Percentiles rank a stretch among this genome's conserved stretches.
These are phyloP conservation scores for Rhizoclosmatium globosum DNA, from an alignment of 192 early-diverging fungal species.

Conservation along the genomic window DNA sequence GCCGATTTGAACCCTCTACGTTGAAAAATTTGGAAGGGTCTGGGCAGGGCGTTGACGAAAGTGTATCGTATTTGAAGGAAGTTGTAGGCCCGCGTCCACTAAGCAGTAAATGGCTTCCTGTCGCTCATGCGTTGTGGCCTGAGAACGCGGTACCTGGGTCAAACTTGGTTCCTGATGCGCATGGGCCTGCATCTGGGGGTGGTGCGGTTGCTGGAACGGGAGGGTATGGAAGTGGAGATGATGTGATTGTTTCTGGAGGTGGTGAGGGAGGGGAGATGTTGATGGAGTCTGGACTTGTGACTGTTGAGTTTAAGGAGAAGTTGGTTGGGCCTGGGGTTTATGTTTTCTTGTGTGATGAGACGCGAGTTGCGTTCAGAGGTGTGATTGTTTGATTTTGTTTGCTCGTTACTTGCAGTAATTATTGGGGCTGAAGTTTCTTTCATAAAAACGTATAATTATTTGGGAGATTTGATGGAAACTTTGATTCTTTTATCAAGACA, in stretches of 20 bases:
- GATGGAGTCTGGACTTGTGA: constrained; percentile 31
- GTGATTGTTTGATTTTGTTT: constrained; percentile 21
- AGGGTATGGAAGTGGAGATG: constrained; percentile 25
- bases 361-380: constrained; percentile 32
- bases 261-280: constrained; percentile 32
- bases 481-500: no score
- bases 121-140: constrained; percentile 39
- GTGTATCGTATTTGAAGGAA: constrained; percentile 31
- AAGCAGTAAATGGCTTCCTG: constrained; percentile 13
- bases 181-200: neutral
- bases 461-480: no score
- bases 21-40: neutral
- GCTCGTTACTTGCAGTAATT: no score
- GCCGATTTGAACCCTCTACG: neutral
- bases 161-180: constrained; percentile 16
- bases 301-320: constrained; percentile 30
- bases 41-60: neutral
- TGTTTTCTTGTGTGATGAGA: constrained; percentile 43
- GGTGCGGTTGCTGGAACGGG: constrained; percentile 25
- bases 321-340: constrained; percentile 32
- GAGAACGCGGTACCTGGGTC: constrained; percentile 34
- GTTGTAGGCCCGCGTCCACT: constrained; percentile 32
- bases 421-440: no score
- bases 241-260: constrained; percentile 23
- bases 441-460: no score